A percentile compares a stretch with the other conserved stretches of the same genome.
These are phyloP conservation scores for Raffaelea arxii DNA, from an alignment of 2,329 filamentous ascomycete species.

Conservation along the genomic window DNA sequence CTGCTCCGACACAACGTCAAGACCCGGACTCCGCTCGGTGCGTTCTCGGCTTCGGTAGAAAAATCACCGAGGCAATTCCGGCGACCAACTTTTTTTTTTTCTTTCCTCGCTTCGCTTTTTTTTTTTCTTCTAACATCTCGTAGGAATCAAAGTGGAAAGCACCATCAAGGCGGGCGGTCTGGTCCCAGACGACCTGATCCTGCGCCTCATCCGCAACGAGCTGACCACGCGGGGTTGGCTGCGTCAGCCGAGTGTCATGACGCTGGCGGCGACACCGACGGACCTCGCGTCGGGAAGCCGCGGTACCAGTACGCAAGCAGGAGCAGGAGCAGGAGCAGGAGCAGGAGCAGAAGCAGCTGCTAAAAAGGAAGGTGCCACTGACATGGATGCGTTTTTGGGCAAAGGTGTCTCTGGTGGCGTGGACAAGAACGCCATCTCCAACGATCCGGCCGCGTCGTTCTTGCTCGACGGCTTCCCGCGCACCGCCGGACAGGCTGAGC, in stretches of 20 bases:
- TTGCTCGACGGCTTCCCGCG: conserved; percentile 95
- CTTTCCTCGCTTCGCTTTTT: not conserved
- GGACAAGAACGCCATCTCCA: conserved; percentile 31
- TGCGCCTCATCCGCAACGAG: conserved; percentile 86
- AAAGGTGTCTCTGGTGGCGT: conserved; percentile 17
- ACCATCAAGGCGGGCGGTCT: conserved; percentile 81
- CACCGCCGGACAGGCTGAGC: conserved; percentile 68
- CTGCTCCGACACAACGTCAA: conserved; percentile 88
- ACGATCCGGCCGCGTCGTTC: conserved; percentile 75
- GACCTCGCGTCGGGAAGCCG: not conserved
- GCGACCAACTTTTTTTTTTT: conserved; percentile 7
- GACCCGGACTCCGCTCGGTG: conserved; percentile 75
- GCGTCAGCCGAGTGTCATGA: conserved; percentile 39
- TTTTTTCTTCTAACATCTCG: not conserved
- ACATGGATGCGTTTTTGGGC: conserved; percentile 31
- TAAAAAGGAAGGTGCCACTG: conserved; percentile 18
- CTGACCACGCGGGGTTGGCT: conserved; percentile 82
- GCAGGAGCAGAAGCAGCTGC: conserved; percentile 24
- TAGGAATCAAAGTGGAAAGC: conserved; percentile 82
- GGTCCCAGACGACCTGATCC: conserved; percentile 86
- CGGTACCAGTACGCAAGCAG: not conserved
- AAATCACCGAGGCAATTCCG: not conserved
- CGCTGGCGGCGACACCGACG: conserved; percentile 32
- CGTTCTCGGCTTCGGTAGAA: conserved; percentile 14
- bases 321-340: not conserved